phyloP scores from a whole-genome alignment of 306 rosid species.

The Rubus idaeus region DNA sequence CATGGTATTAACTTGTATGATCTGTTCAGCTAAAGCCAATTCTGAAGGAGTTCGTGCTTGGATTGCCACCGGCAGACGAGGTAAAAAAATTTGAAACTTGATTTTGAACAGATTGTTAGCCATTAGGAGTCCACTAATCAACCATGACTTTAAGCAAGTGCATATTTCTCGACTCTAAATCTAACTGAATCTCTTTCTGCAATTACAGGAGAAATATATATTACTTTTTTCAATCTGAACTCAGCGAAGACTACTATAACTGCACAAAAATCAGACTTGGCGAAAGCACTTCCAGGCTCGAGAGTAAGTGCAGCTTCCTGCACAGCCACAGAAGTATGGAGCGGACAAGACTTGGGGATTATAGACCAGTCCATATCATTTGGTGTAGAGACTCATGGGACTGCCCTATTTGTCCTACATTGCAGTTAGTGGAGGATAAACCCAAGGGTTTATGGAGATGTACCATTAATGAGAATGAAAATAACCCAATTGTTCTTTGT shows the following conservation, averaged over 20 bases:
- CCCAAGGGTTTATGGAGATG: not conserved
- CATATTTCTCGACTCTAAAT: constrained; percentile 2
- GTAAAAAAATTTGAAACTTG: constrained; percentile 26
- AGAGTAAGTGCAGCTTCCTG: constrained; percentile 36
- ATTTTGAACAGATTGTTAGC: constrained; percentile 1
- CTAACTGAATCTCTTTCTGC: not conserved
- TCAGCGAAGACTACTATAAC: constrained; percentile 35
- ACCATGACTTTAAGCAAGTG: not conserved
- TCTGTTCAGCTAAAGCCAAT: constrained; percentile 45
- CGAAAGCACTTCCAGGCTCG: constrained; percentile 39
- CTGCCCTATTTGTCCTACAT: constrained; percentile 55
- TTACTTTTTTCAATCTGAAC: constrained; percentile 74
- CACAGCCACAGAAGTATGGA: constrained; percentile 63
- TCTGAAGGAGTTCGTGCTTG: constrained; percentile 65
- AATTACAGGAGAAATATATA: constrained; percentile 58
- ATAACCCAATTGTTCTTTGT: not conserved
- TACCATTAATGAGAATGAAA: not conserved
- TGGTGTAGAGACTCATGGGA: constrained; percentile 51
- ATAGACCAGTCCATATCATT: constrained; percentile 36
- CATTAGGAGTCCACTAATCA: not conserved
- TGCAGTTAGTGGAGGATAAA: constrained; percentile 26
- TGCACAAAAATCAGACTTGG: constrained; percentile 48
- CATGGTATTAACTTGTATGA: constrained; percentile 21
- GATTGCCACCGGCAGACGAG: constrained; percentile 78
- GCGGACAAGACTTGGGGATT: constrained; percentile 39